Evolutionary conservation across 2,329 filamentous ascomycete genomes (phyloP), one percentile per base, ranked within the genome.

Genomic region (Penicillium sp.): DNA sequence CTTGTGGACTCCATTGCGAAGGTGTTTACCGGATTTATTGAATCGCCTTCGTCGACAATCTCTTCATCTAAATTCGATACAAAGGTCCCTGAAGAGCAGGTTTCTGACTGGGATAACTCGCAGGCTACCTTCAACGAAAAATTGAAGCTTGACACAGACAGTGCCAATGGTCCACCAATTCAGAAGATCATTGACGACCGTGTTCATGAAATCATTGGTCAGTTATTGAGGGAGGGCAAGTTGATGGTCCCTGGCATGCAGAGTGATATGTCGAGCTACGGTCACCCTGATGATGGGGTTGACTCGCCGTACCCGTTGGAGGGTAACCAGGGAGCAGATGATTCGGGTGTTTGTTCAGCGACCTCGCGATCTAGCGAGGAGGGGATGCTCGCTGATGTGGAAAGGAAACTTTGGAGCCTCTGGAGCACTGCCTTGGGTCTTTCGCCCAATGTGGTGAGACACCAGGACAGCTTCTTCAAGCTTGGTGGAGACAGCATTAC

Each of bases 391-490:
- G 51, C 49, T 9, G 51, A 56, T 29, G 41, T 61, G 32, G 61
- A 66, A 37, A 54, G 53, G 22, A 63, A 57, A 26, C 55, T 67
- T 9, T 57, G 64, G 53, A 51, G 43, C n/a, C 53, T 67, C 30
- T 67, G 63, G 64, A 59, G 62, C 27, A 56, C 55, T 27, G 60
- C 62, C 17, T 46, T 67, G 29, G 59, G 57, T 14, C 44, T 65
- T 6, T 51, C 61, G 4, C 48, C 58, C 5, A 54, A 60, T 14
- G 50, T 47, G 11, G 56, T 67, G 20, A 55, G 57, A 23, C 53
- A 54, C 20, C 57, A 64, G 16, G 61, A 64, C 30, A 69, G 60
- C 42, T 71, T 71, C 54, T 67, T 67, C 50, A 60, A 63, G 22
- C 35, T 67, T 12, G 64, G 64, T 7, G 64, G 64, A 17, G 64